Evolutionary conservation across 495 filamentous ascomycete genomes (phyloP).

Genomic region (Letharia columbiana): DNA sequence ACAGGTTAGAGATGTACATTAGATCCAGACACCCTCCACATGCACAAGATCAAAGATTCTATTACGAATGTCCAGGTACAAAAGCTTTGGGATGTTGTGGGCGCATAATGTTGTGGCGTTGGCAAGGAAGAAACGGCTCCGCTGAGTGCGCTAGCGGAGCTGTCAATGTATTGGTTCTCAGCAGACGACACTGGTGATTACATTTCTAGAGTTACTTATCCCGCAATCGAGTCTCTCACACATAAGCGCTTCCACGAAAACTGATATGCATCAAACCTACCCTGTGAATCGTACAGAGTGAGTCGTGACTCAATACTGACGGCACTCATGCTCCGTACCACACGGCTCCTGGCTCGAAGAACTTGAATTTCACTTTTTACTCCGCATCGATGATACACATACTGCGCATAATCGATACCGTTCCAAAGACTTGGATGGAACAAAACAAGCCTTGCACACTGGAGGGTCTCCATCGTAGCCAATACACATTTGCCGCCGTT

Average conservation of each 20-base stretch:
- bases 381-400: background rate
- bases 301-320: background rate
- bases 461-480: background rate
- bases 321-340: background rate
- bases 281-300: background rate
- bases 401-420: background rate
- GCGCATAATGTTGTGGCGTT: too few species aligned
- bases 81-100: background rate
- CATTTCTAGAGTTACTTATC: background rate
- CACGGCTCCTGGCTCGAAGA: background rate
- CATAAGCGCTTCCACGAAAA: background rate
- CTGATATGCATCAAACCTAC: background rate
- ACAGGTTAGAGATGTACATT: conserved; percentile 8
- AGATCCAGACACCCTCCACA: conserved; percentile 7
- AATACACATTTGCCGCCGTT: background rate
- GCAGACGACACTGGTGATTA: background rate
- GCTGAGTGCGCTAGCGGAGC: background rate
- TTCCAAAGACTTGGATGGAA: background rate
- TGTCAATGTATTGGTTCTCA: background rate
- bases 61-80: background rate
- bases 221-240: background rate
- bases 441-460: background rate
- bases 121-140: too few species aligned
- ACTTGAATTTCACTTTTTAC: background rate
- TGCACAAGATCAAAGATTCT: background rate